Evolutionary conservation across 2,329 filamentous ascomycete species (phyloP), one percentile per base, ranked within the genome.

Genomic region (Pseudogymnoascus sp.): DNA sequence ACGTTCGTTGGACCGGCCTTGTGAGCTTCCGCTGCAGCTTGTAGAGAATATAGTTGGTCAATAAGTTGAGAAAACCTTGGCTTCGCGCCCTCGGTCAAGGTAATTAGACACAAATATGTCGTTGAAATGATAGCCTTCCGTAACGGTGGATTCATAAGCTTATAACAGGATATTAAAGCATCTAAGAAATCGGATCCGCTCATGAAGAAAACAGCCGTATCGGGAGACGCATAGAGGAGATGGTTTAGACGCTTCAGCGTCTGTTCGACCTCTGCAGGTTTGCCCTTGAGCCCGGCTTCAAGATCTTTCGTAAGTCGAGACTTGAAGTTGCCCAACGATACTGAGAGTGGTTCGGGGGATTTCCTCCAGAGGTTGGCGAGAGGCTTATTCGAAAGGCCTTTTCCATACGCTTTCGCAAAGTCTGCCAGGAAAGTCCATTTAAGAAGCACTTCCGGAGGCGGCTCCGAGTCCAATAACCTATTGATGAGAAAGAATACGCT

Each of bases 121-220:
- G 89, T 88, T 1, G 88, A 85, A 57, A 93, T 81, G 31, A 96
- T 82, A 15, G 83, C 81, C 67, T 84, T 88, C 64, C 87, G 84
- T 47, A 92, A 70, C 0, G 82, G 80, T 17, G 83, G 82, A 64
- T 87, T 84, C 74, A 84, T 86, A 64, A 87, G 81, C 60, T 78
- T 81, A 74, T 87, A 93, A 66, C 86, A 86, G 60, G 78, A 78
- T 38, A 85, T 79, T 11, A 96, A 80, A 0, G 88, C 85, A 73
- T 97, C 93, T 19, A 96, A 76, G 69, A 95, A 93, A 75, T 97
- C 93, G 61, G 89, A 92, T 0, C 93, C 93, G 0, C 89, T 89
- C 69, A 96, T 83, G 69, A 96, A 87, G 68, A 90, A 79, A 1
- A 78, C 76, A 19, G 82, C 83, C 0, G 80, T 77, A 19, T 80